A percentile compares a stretch with the other conserved stretches of the same genome.
These are phyloP conservation scores for Pulveroboletus sp. DNA, from an alignment of 768 basidiomycete species.

Conservation along the genomic window DNA sequence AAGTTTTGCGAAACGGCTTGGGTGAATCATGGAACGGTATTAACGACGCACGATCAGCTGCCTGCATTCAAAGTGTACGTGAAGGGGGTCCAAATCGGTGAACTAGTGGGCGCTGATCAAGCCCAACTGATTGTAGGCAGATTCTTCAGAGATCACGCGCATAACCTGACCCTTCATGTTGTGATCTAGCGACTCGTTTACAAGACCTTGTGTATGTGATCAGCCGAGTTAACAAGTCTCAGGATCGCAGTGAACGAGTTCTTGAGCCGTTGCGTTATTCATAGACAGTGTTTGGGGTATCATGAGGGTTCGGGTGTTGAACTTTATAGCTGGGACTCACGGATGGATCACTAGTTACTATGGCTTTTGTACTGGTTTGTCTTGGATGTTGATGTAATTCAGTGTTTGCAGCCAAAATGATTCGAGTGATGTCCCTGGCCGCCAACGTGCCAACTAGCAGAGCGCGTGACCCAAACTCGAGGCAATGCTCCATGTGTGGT, in stretches of 20 bases:
- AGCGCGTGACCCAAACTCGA: conserved; percentile 15
- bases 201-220: conserved; percentile 27
- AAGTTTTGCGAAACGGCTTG: conserved; percentile 3
- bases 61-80: conserved; percentile 30
- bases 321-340: conserved; percentile 19
- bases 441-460: conserved; percentile 15
- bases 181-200: conserved; percentile 25
- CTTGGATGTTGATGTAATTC: conserved; percentile 1
- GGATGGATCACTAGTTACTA: conserved; percentile 2
- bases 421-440: not conserved
- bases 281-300: conserved; percentile 14
- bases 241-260: conserved; percentile 6
- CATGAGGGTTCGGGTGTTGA: conserved; percentile 6
- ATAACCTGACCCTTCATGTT: conserved; percentile 16
- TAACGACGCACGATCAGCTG: conserved; percentile 19
- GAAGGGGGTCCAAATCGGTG: conserved; percentile 28
- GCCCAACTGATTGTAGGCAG: conserved; percentile 21
- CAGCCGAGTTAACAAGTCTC: not conserved
- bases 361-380: conserved; percentile 2
- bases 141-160: conserved; percentile 4
- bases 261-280: conserved; percentile 14
- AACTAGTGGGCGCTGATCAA: conserved; percentile 26
- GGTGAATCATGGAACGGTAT: conserved; percentile 11
- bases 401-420: not conserved
- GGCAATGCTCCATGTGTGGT: conserved; percentile 12